Base-by-base conservation (phyloP, 108 stramenopile species). In the Fragilaria radians region DNA sequence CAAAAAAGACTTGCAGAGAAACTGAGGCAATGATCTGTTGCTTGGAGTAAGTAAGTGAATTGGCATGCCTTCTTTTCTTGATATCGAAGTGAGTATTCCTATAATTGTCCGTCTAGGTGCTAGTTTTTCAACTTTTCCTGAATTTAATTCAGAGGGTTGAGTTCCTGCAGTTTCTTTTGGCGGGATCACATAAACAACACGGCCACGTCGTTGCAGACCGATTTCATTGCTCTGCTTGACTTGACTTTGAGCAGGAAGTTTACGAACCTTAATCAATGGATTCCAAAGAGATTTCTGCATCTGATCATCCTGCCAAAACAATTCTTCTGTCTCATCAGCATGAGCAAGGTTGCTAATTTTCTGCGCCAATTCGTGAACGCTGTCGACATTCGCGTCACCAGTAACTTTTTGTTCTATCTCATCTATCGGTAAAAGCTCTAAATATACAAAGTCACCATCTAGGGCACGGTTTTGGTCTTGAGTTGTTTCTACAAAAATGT, bases 371-470 rank as follows among this genome's bases (percentile, higher is more conserved):
- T 58, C 30, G 26, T 59, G 46, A 21, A 46, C 49, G 9, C 9
- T 9, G 24, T 48, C 45, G 27, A 34, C 30, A 21, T 70, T 31
- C 26, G 53, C 56, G 14, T 28, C 28, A 17, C 28, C 32, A 34
- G 59, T 58, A n/a, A n/a, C 61, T 1, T 34, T 66, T 59, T 74
- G 58, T 18, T 45, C 61, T 32, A 49, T 67, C 25, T 66, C 82
- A 24, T 51, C 65, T 26, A 36, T 32, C 19, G 78, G 67, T 1
- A 79, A 27, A 7, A 96, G 46, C 62, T 88, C 79, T 11, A 96
- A 82, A 77, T 77, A 94, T 2, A 96, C 93, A 17, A 59, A 52
- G 68, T 96, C 93, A 0, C 93, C 92, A 77, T 94, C 80, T 42
- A 94, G 60, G 0, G 89, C 89, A 11, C 95, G 72, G 65, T 96